Base-by-base conservation (phyloP, 768 basidiomycete species). In the Leccinum incarnatum region DNA sequence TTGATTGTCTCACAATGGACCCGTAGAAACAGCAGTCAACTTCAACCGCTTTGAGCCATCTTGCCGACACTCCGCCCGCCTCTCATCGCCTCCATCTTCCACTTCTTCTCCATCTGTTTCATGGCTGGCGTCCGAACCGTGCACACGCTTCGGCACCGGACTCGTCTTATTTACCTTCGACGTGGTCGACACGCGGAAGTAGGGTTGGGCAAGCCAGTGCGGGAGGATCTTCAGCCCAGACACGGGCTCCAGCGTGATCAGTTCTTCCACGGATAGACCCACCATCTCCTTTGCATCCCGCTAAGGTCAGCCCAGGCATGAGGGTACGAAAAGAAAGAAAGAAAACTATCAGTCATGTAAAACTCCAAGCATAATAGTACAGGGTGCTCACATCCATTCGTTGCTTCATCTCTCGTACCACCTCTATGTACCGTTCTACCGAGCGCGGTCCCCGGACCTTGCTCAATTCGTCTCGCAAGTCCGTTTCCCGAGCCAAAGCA, bases 391-490 rank as follows among this genome's bases (percentile, higher is more conserved):
- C 83, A 63, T 81, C 80, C 77, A 91, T 79, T 58, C 85, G 74
- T 58, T 54, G 63, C 60, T 84, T 83, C 75, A 92, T 78, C 73
- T 88, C 86, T 48, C 73, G 68, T 15, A 83, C 81, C 42, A 93
- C 67, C 29, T 76, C 79, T 7, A 81, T 71, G 65, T 85, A 89
- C 50, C 60, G 62, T 19, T 68, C 69, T 12, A 67, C 45, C 37
- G 56, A 56, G 23, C 50, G 65, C 57, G 67, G 64, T 49, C 58
- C 73, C 21, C 67, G 72, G 32, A 84, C 73, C 50, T 74, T 77
- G 6, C 91, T 91, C 19, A 98, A 74, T 67, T 76, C 76, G 57
- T 91, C 86, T 45, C 96, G 78, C 58, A 97, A 71, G 68, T 95
- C 93, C 2, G 74, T 78, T 64, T 92, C 85, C 52, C 77, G 70